A percentile compares a stretch with the other conserved stretches of the same genome.
Evolutionary conservation across 2,329 filamentous ascomycete genomes (phyloP).

Genomic region (Stachybotrys echinatus): DNA sequence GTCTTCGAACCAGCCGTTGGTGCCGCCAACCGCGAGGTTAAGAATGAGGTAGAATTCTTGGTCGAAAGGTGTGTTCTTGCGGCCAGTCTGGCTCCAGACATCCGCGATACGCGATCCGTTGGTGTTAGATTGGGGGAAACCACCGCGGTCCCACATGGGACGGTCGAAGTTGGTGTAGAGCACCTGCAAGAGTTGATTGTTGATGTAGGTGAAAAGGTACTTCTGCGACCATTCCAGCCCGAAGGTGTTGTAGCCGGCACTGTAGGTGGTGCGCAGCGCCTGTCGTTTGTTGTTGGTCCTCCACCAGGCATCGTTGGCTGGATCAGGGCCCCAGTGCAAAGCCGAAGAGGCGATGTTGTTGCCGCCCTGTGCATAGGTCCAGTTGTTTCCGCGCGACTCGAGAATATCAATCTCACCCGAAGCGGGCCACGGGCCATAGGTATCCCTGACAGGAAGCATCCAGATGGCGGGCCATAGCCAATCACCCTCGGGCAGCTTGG

Average conservation of each 20-base stretch:
- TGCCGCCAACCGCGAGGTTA: conserved; percentile 70
- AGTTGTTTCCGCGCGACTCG: conserved; percentile 79
- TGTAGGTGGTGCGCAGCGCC: conserved; percentile 70
- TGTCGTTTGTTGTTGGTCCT: conserved; percentile 72
- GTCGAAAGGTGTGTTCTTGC: conserved; percentile 66
- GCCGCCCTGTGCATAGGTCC: conserved; percentile 68
- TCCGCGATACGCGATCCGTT: conserved; percentile 63
- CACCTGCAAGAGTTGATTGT: conserved; percentile 73
- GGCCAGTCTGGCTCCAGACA: conserved; percentile 58
- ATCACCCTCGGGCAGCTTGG: conserved; percentile 70
- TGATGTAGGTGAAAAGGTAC: conserved; percentile 83
- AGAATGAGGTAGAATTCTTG: conserved; percentile 71
- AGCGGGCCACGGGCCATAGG: conserved; percentile 71
- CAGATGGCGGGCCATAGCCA: conserved; percentile 93
- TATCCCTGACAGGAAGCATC: conserved; percentile 72
- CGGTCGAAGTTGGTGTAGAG: conserved; percentile 71
- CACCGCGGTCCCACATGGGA: conserved; percentile 63
- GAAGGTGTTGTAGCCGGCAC: conserved; percentile 66
- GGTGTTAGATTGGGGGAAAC: conserved; percentile 56
- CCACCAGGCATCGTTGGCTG: conserved; percentile 74
- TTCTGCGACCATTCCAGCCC: conserved; percentile 85
- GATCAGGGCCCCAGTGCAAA: conserved; percentile 76
- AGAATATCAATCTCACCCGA: conserved; percentile 82
- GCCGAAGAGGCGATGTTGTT: conserved; percentile 77
- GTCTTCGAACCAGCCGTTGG: conserved; percentile 81